Conservation (phyloP, 345 rosid species). For the Lepidium didymum region DNA sequence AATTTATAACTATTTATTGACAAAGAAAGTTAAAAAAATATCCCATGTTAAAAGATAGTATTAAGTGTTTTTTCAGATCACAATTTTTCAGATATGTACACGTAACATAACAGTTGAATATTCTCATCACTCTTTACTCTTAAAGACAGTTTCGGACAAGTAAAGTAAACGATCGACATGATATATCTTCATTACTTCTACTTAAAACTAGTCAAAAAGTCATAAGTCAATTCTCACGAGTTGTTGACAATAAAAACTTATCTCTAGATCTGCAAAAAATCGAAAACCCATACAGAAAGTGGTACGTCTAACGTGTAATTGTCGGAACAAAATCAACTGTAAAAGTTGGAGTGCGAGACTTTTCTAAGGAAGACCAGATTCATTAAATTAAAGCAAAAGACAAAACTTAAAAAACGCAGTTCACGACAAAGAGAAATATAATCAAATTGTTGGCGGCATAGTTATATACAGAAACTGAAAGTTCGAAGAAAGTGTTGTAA, state of each 20-base stretch:
- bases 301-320: background rate
- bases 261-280: background rate
- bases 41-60: background rate
- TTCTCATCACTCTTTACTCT: background rate
- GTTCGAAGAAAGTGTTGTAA: too few relatives aligned
- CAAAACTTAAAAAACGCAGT: background rate
- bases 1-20: too few relatives aligned
- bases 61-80: too few relatives aligned
- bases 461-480: too few relatives aligned
- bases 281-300: background rate
- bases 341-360: slow-evolving; percentile 27
- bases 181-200: background rate
- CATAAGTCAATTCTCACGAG: slow-evolving; percentile 1
- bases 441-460: background rate
- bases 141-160: background rate
- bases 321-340: slow-evolving; percentile 16
- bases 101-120: background rate
- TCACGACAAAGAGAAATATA: background rate
- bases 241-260: background rate
- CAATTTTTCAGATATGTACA: too few relatives aligned
- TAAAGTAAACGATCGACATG: background rate
- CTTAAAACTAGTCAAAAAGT: background rate
- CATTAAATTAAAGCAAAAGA: background rate
- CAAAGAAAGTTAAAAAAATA: too few relatives aligned
- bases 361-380: background rate